Base-by-base conservation (phyloP, 2,329 filamentous ascomycete species). In the Aspergillus oerlinghausenensis region DNA sequence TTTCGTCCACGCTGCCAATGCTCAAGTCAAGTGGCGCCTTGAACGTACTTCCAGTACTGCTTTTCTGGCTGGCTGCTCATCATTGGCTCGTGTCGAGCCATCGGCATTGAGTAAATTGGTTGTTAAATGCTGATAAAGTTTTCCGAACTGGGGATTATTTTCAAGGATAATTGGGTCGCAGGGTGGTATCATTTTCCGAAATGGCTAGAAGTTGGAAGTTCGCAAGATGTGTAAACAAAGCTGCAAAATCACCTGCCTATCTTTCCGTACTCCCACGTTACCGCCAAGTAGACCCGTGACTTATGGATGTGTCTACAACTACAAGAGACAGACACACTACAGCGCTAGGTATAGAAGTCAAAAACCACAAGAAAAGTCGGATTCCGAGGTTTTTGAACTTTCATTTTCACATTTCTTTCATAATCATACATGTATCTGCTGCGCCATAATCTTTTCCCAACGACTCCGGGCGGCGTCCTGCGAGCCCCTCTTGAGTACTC, bases 81-180 rank as follows among this genome's bases (percentile, higher is more conserved):
- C 64, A 40, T 69, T 60, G 21, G 65, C 66, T 38, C 65, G 69
- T 4, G 72, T 75, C 19, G 75, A 77, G 48, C 70, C 75, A 70
- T 79, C 75, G 1, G 69, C 61, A 49, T 73, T 73, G 28, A 79
- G 64, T 2, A 77, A 47, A 8, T 67, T 64, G 0, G 62, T 69
- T 2, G 73, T 76, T 2, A 79, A 50, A 42, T 74, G 67, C 47
- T 74, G 69, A 59, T 78, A 74, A 8, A 78, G 61, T 47, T 66
- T 69, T 58, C 76, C 74, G 51, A 79, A 79, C 51, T 73, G 68
- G 7, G 75, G 73, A 52, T 78, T 77, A 6, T 67, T 66, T 28
- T 71, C 67, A 23, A 78, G 67, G 52, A 76, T 70, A 25, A 65
- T 62, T 4, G 70, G 70, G 43, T 77, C 71, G 48, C 73, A 74